Evolutionary conservation across 169 alveolate species (phyloP).

Genomic region (Fabrea salina): DNA sequence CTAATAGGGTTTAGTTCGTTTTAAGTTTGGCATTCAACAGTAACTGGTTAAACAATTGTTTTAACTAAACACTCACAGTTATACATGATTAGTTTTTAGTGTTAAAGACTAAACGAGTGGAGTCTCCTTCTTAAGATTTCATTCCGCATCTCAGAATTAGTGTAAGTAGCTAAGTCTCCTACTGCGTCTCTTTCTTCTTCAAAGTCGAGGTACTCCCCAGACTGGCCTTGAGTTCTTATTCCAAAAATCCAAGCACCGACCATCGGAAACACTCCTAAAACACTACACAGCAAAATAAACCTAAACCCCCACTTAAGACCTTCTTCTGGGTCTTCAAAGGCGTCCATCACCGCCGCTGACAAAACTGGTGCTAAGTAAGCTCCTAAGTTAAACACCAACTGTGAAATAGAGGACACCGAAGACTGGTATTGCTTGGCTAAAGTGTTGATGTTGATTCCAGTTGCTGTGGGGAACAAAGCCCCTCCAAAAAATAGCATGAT

Average conservation of each 20-base stretch:
- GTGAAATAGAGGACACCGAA: conserved; percentile 56
- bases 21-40: too few species aligned
- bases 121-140: conserved; percentile 51
- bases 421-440: conserved; percentile 61
- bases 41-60: too few species aligned
- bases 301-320: conserved; percentile 79
- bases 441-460: conserved; percentile 65
- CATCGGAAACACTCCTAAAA: conserved; percentile 44
- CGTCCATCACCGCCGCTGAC: conserved; percentile 72
- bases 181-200: conserved; percentile 34
- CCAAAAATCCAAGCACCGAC: conserved; percentile 41
- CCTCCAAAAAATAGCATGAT: conserved; percentile 72
- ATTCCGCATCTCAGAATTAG: conserved; percentile 36
- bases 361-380: conserved; percentile 73
- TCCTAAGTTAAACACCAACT: conserved; percentile 62
- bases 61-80: too few species aligned
- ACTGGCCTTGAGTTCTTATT: background rate
- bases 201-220: background rate
- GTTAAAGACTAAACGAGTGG: conserved; percentile 37
- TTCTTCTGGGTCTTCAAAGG: conserved; percentile 52
- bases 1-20: too few species aligned
- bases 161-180: conserved; percentile 32
- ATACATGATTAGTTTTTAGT: too few species aligned
- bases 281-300: conserved; percentile 53
- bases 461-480: conserved; percentile 60